phyloP scores from a whole-genome alignment of 257 asterid species.

The Solanum boliviense region DNA sequence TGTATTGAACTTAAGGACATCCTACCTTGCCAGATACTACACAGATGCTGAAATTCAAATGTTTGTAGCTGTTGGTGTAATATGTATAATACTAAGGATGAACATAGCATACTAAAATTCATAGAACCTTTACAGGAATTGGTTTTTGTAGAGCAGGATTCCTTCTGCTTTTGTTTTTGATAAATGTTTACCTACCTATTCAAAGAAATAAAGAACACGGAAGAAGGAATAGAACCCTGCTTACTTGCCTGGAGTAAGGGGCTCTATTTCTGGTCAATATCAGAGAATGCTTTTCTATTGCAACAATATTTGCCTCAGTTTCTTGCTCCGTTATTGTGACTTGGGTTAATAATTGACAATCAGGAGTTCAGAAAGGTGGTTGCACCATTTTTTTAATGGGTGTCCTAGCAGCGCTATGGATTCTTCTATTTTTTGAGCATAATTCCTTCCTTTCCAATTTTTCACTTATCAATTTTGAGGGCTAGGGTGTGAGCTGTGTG shows the following conservation, averaged over 20 bases:
- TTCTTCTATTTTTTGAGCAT: background rate
- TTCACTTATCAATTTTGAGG: background rate
- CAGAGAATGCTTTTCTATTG: background rate
- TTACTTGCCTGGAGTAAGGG: background rate
- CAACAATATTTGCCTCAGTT: background rate
- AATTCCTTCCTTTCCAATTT: background rate
- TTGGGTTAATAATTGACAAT: no score
- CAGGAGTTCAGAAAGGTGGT: no score
- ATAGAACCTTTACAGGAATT: background rate
- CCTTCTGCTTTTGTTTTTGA: background rate
- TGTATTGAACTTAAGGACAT: background rate
- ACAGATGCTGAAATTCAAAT: background rate
- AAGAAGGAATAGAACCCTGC: background rate
- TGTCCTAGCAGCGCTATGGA: no score
- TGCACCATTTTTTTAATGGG: no score
- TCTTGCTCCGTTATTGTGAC: no score
- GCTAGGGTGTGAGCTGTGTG: background rate
- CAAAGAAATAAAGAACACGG: background rate
- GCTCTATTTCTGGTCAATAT: background rate
- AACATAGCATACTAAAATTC: background rate
- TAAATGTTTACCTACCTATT: background rate
- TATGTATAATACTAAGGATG: background rate
- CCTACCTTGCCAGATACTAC: background rate
- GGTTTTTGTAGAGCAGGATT: background rate
- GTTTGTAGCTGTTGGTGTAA: background rate